Evolutionary conservation across 768 basidiomycete species (phyloP).

Genomic region (Coprinopsis cinerea): DNA sequence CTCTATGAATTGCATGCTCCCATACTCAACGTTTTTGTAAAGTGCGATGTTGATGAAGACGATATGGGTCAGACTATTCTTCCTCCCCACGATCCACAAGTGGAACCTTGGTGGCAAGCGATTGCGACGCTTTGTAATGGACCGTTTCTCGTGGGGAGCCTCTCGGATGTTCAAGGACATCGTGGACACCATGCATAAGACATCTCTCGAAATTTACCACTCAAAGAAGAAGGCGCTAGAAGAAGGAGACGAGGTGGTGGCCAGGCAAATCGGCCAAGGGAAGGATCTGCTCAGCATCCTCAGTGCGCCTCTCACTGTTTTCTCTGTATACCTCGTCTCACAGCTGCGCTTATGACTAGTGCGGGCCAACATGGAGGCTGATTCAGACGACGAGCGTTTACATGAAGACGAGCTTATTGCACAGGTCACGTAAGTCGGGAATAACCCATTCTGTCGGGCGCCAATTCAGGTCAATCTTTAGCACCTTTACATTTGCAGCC

Average conservation of each 20-base stretch:
- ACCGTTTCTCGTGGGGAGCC: slow-evolving; percentile 16
- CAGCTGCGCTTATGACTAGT: slow-evolving; percentile 17
- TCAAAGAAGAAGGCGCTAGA: slow-evolving; percentile 1
- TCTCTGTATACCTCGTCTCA: neutral
- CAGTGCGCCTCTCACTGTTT: slow-evolving; percentile 2
- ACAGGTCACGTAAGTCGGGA: slow-evolving; percentile 25
- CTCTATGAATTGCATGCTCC: neutral
- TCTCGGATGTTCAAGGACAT: slow-evolving; percentile 29
- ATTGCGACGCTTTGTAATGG: slow-evolving; percentile 27
- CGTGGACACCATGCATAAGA: slow-evolving; percentile 29
- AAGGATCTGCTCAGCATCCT: slow-evolving; percentile 13
- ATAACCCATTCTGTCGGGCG: neutral
- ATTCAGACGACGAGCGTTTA: slow-evolving; percentile 25
- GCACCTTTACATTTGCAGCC: slow-evolving; percentile 21
- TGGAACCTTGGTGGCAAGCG: slow-evolving; percentile 13
- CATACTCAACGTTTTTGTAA: neutral
- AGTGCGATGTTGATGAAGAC: slow-evolving; percentile 12
- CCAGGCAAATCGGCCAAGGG: slow-evolving; percentile 4
- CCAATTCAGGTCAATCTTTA: neutral
- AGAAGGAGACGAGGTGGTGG: neutral
- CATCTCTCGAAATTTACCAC: slow-evolving; percentile 23
- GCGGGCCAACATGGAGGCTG: slow-evolving; percentile 30
- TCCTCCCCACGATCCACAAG: slow-evolving; percentile 4
- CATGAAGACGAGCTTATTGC: slow-evolving; percentile 30
- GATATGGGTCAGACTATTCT: slow-evolving; percentile 8